Evolutionary conservation across 345 rosid species (phyloP).

Genomic region (Microcos paniculata): DNA sequence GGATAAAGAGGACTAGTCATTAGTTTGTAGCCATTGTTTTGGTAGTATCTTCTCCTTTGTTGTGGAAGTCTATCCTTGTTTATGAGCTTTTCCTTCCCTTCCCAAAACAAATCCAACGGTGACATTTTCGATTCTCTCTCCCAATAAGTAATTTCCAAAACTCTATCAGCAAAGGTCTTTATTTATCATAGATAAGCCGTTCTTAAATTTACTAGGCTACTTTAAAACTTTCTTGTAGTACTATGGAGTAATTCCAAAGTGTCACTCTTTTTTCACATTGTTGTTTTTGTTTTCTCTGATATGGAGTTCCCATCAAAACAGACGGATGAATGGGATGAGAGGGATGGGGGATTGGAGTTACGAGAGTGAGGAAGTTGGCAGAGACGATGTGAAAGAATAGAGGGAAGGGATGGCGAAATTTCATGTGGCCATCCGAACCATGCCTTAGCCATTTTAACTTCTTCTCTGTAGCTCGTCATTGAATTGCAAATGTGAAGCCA

Average conservation of each 20-base stretch:
- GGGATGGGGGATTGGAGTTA: not conserved
- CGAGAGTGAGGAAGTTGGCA: not conserved
- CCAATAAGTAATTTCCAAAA: not conserved
- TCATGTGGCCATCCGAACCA: not conserved
- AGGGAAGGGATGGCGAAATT: not conserved
- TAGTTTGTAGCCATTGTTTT: not conserved
- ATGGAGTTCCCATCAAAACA: not conserved
- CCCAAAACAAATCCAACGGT: not conserved
- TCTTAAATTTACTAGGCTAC: no score
- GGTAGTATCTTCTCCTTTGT: not conserved
- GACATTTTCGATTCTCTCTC: not conserved
- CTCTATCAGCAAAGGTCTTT: not conserved
- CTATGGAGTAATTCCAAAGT: not conserved
- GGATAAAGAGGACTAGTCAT: not conserved
- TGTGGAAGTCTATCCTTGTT: not conserved
- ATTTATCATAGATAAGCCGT: no score
- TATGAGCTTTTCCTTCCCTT: not conserved
- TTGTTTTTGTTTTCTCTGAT: no score
- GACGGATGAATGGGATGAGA: not conserved
- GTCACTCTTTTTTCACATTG: not conserved
- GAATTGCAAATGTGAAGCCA: not conserved
- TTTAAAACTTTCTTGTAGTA: not conserved
- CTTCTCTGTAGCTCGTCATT: no score
- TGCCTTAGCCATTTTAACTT: not conserved
- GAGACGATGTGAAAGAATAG: not conserved